phyloP scores from a whole-genome alignment of 208 protist species.

The Trypanosoma rangeli region DNA sequence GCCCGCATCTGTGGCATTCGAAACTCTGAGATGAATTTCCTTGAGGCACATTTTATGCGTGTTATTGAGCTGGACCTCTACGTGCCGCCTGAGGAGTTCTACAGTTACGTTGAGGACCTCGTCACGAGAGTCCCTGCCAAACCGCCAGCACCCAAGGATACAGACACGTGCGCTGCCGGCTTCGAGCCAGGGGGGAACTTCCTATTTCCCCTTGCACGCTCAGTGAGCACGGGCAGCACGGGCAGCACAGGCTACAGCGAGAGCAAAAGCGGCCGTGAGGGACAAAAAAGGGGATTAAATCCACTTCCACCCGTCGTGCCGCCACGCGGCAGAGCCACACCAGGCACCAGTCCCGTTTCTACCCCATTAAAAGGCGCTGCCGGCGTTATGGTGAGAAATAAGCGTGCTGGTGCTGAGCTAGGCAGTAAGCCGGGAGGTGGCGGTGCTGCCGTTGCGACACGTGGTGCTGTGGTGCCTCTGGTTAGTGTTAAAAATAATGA shows the following conservation, averaged over 20 bases:
- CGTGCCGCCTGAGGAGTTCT: constrained; percentile 56
- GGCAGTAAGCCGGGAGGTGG: neutral
- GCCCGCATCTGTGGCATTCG: constrained; percentile 57
- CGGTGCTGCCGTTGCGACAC: neutral
- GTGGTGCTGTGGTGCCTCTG: neutral
- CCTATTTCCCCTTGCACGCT: neutral
- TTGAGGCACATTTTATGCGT: constrained; percentile 61
- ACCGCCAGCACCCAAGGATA: neutral
- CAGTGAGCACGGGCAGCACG: neutral
- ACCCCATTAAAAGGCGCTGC: neutral
- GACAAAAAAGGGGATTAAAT: neutral
- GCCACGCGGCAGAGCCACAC: neutral
- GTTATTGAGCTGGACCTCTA: constrained; percentile 61
- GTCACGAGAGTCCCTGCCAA: constrained; percentile 8
- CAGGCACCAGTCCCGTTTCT: neutral
- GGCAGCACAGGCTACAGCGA: neutral
- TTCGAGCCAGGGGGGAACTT: neutral
- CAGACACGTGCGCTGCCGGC: neutral
- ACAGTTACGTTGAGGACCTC: constrained; percentile 43
- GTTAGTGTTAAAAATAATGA: neutral
- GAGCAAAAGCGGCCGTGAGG: neutral
- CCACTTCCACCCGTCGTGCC: constrained; percentile 4
- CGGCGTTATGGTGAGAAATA: neutral
- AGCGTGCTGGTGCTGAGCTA: neutral
- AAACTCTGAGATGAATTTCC: constrained; percentile 60